Evolutionary conservation across 2,329 filamentous ascomycete species (phyloP), one percentile per base, ranked within the genome.

Genomic region (Aspergillus sp.): DNA sequence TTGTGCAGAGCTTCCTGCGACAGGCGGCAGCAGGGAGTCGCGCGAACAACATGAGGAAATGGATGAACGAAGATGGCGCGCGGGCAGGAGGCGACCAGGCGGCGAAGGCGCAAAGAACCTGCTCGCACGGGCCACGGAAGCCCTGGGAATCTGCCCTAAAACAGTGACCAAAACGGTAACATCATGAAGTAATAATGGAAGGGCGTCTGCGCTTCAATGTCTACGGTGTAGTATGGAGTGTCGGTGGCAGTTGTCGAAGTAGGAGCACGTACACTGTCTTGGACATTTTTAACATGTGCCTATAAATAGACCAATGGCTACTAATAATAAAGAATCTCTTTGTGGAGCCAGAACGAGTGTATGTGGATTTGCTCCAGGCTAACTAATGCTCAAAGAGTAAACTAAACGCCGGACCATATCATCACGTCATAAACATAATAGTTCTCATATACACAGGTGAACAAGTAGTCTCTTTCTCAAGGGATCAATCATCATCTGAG

Each of bases 41-140:
- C 58, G 58, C 51, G 24, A 55, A 65, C 24, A 73, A 63, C 73
- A 75, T 75, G 65, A 57, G 58, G 42, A 32, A 53, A 10, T 52
- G 16, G 18, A 52, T 58, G 56, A 46, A 16, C n/a, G 22, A 32
- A 24, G 49, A 59, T 42, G 31, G 47, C 20, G 45, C 22, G 16
- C 26, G 20, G 26, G 46, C 22, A 20, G 14, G 52, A 46, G 46
- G 52, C 36, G 47, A 53, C 24, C 24, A 36, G 49, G 39, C 59
- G 53, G 50, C 39, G 14, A 61, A 55, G 36, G 36, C 32, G 51
- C 63, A 66, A 36, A 72, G 68, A 69, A 62, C 60, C 39, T 62
- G 61, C 49, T 53, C 62, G 71, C 71, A 73, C 72, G 71, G 71
- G 60, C 70, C 70, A 66, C 36, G 9, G 31, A 63, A 67, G 65